Evolutionary conservation across 2,329 filamentous ascomycete species (phyloP), one percentile per base, ranked within the genome.

Genomic region (Hymenoscyphus linearis): DNA sequence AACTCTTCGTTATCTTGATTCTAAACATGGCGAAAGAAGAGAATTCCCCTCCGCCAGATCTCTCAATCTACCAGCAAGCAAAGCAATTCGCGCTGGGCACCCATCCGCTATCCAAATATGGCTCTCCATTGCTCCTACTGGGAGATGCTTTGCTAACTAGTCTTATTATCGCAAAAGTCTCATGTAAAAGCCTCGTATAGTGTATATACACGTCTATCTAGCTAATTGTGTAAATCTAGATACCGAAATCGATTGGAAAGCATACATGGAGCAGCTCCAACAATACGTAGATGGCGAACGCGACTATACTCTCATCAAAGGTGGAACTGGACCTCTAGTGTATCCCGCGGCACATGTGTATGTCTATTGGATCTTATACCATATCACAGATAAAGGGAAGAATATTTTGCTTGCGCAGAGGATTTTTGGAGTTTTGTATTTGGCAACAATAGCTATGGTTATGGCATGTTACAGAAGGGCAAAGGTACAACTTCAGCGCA

Each of bases 211-310:
- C 5, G 22, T n/a, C 0, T 44, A 44, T 14, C n/a, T 7, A 50
- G 52, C 52, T 35, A 25, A 50, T 34, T 18, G 27, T 40, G 35
- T 14, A 18, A 36, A 36, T 6, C 26, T 47, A 90, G 95, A 99
- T 74, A 99, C 95, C 52, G 95, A 99, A 76, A 99, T 99, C 71
- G 95, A 99, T 77, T 99, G 93, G 93, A 83, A 82, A 62, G 91
- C 95, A 0, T 99, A 99, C 76, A 98, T 99, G 93, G 84, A 97
- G 74, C 95, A 99, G 72, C 82, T 98, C 52, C 77, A 83, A 47
- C 86, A 93, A 68, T 95, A 89, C 71, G 78, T 93, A 53, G 81
- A 84, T 18, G 95, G 95, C 71, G 93, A 98, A 79, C 86, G 90
- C 72, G 88, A 97, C 75, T 99, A 99, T 75, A 85, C 85, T 63